These are phyloP conservation scores for Blastobotrys persicus DNA, from an alignment of 1,139 yeast genomes.

Conservation along the genomic window DNA sequence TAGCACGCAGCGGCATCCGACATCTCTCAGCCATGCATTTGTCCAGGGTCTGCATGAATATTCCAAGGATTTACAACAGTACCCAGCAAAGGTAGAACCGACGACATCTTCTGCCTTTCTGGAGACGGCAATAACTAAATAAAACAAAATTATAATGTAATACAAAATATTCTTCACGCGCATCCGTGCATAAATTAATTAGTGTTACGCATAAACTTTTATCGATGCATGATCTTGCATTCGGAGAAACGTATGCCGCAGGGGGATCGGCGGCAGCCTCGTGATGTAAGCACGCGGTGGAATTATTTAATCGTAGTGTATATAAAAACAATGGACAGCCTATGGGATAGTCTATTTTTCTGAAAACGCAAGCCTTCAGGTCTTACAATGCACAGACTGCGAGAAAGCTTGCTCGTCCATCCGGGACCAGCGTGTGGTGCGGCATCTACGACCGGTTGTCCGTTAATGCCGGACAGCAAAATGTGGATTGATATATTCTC, in stretches of 20 bases:
- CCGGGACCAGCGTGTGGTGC: not conserved
- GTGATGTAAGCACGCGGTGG: constrained; percentile 3
- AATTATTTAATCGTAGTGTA: not conserved
- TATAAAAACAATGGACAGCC: not conserved
- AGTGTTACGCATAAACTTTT: not conserved
- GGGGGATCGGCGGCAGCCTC: constrained; percentile 5
- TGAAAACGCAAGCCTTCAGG: not conserved
- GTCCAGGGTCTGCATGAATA: not conserved
- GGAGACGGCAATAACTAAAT: too few species aligned
- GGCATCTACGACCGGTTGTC: not conserved
- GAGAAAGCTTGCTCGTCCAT: not conserved
- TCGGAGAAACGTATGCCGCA: not conserved
- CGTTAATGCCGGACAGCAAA: not conserved
- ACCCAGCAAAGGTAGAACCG: too few species aligned
- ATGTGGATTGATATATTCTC: not conserved
- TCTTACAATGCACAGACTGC: not conserved
- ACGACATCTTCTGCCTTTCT: too few species aligned
- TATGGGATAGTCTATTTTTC: too few species aligned
- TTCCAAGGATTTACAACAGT: not conserved
- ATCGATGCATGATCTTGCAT: not conserved
- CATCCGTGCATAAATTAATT: not conserved
- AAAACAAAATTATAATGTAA: too few species aligned
- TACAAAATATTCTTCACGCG: too few species aligned
- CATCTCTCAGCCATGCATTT: constrained; percentile 1
- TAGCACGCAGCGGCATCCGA: not conserved